Base-by-base conservation (phyloP, 1,284 basidiomycete species). In the Phaffia rhodozyma region DNA sequence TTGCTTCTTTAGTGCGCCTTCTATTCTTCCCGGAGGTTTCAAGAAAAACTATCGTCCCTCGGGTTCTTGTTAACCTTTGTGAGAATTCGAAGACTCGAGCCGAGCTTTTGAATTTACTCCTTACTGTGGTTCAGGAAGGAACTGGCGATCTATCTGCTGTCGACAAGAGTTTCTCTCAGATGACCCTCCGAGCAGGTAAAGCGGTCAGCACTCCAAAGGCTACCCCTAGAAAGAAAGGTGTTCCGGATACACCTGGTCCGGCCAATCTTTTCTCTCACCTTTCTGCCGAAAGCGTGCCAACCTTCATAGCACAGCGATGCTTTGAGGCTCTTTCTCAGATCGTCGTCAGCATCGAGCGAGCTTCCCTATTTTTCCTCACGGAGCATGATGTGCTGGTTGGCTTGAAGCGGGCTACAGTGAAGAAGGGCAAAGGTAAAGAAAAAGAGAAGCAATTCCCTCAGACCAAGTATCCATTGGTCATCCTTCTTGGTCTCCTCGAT, bases 1-100 rank as follows among this genome's bases (percentile, higher is more conserved):
- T 98, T 57, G 89, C 93, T 1, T 86, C 89, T 27, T 84, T 98
- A 7, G 85, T 97, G 43, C 86, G 94, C 43, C 82, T 98, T 9
- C 83, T 99, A 25, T 98, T 97, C 81, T 97, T 93, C 81, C 96
- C 94, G 6, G 89, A 97, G 70, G 86, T 92, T 51, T 79, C 91
- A 67, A 86, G 85, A 75, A 90, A 91, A 77, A 87, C 84, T 50
- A 78, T 87, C 27, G 80, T 99, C 25, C 89, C 91, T 76, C 88
- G 89, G 73, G 87, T 97, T 1, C 83, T 99, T 32, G 86, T 90
- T 68, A 94, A 98, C 73, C 80, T 99, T 5, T 97, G 92, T 75
- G 92, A 98, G 77, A 98, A 99, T 74, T 79, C 84, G 2, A 91
- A 88, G 73, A 94, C 93, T 1, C 83, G 94, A 25, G 84, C 84